Evolutionary conservation across 768 basidiomycete species (phyloP), one percentile per base, ranked within the genome.

Genomic region (Leccinellum albellum): DNA sequence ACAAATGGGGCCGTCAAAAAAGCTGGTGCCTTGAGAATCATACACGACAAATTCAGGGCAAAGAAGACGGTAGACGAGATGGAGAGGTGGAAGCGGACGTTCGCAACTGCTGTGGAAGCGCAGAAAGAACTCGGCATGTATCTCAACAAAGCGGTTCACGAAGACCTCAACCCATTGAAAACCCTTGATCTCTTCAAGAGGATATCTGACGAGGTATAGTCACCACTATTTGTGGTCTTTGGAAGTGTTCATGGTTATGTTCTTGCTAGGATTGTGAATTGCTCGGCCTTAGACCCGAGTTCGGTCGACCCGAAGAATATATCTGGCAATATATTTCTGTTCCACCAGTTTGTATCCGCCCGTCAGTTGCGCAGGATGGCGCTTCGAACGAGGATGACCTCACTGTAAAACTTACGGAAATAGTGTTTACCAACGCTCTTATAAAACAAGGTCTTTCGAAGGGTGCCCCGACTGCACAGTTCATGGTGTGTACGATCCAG

Each of bases 301-400:
- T 86, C 66, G 95, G 96, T 48, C 77, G 97, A 53, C 97, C 97
- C 10, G 97, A 99, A 75, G 91, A 98, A 70, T 97, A 94, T 65
- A 85, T 99, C 51, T 99, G 97, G 96, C 96, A 98, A 72, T 99
- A 98, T 72, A 84, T 99, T 14, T 96, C 94, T 23, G 97, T 99
- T 29, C 97, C 97, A 40, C 97, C 97, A 0, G 94, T 97, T 20
- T 95, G 94, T 69, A 99, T 99, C 54, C 85, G 97, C 47, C 97
- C 97, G 0, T 97, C 94, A 3, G 97, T 99, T 1, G 89, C 91
- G 0, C 97, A 98, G 72, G 97, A 99, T 65, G 94, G 94, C 6
- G 96, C 96, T 37, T 97, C 94, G 24, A 99, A 97, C 64, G 97
- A 99, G 75, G 97, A 99, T 64, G 97, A 99, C 71, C 78, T 99